These are phyloP conservation scores for Erysimum cheiri DNA, from an alignment of 441 rosid species.

Conservation along the genomic window DNA sequence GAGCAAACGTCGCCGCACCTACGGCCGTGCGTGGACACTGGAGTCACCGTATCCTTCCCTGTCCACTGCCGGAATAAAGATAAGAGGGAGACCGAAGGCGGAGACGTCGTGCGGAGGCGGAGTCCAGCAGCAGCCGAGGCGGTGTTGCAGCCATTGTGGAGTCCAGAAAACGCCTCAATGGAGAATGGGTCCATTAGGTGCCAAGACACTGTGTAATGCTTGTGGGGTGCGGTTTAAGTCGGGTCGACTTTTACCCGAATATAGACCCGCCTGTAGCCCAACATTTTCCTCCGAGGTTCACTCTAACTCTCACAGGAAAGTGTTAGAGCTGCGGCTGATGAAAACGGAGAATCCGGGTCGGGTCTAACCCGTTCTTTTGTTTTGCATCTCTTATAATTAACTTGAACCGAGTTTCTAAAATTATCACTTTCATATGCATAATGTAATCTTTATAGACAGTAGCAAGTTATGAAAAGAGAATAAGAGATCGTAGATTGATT, in stretches of 20 bases:
- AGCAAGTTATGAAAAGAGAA: no score
- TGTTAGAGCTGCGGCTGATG: slow-evolving; percentile 77
- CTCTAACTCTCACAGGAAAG: slow-evolving; percentile 88
- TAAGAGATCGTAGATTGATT: no score
- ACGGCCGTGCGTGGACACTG: slow-evolving; percentile 61
- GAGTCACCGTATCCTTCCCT: slow-evolving; percentile 52
- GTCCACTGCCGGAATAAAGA: slow-evolving; percentile 44
- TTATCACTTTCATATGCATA: neutral
- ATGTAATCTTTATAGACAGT: neutral
- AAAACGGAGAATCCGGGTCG: slow-evolving; percentile 38
- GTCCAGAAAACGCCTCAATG: slow-evolving; percentile 93
- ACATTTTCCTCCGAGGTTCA: slow-evolving; percentile 77
- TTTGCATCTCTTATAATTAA: no score
- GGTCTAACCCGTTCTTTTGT: neutral
- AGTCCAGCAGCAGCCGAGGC: slow-evolving; percentile 40
- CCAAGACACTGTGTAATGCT: slow-evolving; percentile 89
- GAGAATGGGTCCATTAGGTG: slow-evolving; percentile 93
- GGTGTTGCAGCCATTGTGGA: slow-evolving; percentile 91
- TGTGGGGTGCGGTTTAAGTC: slow-evolving; percentile 92
- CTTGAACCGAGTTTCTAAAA: neutral
- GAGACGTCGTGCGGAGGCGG: slow-evolving; percentile 23
- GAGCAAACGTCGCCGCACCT: slow-evolving; percentile 73
- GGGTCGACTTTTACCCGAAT: slow-evolving; percentile 86
- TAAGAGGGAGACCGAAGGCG: slow-evolving; percentile 43
- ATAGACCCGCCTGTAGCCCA: slow-evolving; percentile 93